These are phyloP conservation scores for Cokeromyces recurvatus DNA, from an alignment of 371 early-diverging fungal species.

Conservation along the genomic window DNA sequence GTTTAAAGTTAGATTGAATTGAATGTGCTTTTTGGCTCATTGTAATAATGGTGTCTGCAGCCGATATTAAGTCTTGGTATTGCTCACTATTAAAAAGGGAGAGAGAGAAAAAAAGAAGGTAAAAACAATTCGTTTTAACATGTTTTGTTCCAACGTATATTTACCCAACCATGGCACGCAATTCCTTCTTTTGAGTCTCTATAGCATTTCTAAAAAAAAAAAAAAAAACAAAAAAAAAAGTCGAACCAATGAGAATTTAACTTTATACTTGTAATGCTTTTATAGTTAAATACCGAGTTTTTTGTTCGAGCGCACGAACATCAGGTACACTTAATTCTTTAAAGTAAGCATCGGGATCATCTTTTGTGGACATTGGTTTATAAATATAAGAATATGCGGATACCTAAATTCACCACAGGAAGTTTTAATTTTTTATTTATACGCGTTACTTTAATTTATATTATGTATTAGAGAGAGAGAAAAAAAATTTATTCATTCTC, in stretches of 20 bases:
- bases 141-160: too few species aligned
- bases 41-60: constrained; percentile 75
- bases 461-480: too few species aligned
- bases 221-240: too few species aligned
- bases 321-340: constrained; percentile 17
- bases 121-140: not conserved
- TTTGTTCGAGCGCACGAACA: constrained; percentile 21
- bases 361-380: constrained; percentile 8
- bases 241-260: too few species aligned
- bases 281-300: constrained; percentile 17
- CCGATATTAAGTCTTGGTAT: constrained; percentile 79
- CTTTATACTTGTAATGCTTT: too few species aligned
- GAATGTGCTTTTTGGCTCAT: constrained; percentile 63
- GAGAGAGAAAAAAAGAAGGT: not conserved
- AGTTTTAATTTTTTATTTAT: too few species aligned
- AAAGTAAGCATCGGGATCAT: constrained; percentile 14
- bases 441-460: too few species aligned
- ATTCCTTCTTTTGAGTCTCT: constrained; percentile 74
- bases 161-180: constrained; percentile 86
- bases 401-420: too few species aligned
- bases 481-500: too few species aligned
- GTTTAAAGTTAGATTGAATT: constrained; percentile 55
- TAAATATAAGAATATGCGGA: too few species aligned
- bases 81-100: constrained; percentile 69
- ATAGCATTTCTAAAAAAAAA: constrained; percentile 40